Conservation (phyloP, 352 stramenopile species). For the Globisporangium takayamanum region DNA sequence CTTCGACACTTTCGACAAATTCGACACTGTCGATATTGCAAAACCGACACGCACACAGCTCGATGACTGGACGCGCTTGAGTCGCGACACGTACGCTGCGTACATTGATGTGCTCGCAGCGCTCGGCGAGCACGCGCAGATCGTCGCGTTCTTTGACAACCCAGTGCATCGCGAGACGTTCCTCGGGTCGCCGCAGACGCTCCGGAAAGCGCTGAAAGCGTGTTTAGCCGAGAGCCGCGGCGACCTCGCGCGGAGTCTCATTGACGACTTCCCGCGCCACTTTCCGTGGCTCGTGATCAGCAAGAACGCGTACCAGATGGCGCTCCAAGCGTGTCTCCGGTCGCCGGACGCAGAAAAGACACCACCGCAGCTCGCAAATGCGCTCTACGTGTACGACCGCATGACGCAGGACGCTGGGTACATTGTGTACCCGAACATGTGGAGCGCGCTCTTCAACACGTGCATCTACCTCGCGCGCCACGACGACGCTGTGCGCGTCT, state of each 20-base stretch:
- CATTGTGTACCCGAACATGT: constrained; percentile 25
- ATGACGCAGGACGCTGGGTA: constrained; percentile 30
- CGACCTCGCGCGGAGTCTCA: constrained; percentile 5
- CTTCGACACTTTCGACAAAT: neutral
- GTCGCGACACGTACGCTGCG: constrained; percentile 5
- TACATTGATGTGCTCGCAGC: constrained; percentile 7
- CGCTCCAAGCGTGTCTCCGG: constrained; percentile 8
- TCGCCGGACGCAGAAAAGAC: constrained; percentile 1
- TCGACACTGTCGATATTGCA: neutral
- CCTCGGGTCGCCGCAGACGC: constrained; percentile 7
- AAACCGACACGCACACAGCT: neutral
- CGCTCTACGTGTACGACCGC: constrained; percentile 22
- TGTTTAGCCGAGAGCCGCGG: constrained; percentile 1
- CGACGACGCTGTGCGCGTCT: constrained; percentile 20
- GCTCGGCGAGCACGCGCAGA: neutral
- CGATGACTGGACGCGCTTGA: constrained; percentile 11
- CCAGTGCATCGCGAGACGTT: neutral
- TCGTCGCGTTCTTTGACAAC: constrained; percentile 7
- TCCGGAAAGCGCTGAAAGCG: constrained; percentile 9
- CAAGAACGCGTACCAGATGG: constrained; percentile 10
- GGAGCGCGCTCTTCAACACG: constrained; percentile 34
- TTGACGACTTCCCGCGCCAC: constrained; percentile 4
- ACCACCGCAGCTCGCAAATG: constrained; percentile 16
- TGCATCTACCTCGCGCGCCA: constrained; percentile 22
- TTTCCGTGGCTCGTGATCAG: constrained; percentile 13